Evolutionary conservation across 306 rosid genomes (phyloP), one percentile per base, ranked within the genome.

Genomic region (Canavalia ensiformis): DNA sequence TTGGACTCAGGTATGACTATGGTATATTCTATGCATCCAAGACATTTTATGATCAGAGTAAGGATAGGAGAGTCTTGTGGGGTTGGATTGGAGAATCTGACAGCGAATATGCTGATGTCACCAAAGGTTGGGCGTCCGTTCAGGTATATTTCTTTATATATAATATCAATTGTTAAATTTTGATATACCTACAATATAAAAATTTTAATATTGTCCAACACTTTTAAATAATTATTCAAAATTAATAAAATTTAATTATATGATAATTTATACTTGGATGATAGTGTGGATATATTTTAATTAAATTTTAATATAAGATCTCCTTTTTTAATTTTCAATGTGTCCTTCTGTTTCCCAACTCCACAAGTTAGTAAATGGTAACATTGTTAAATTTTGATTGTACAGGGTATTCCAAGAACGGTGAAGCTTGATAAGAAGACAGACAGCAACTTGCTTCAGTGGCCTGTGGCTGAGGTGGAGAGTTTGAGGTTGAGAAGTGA

Each of bases 31-130:
- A 95, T 28, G 99, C 99, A 1, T 95, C 99, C 72, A 95, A 95
- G 88, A 84, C 95, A 5, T 95, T 95, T 79, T 91, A 69, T 76
- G 99, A 95, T 57, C 88, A 83, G 42, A 83, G 54, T 4, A 88
- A 81, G 76, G 25, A 35, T 0, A 95, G 99, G 85, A 93, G 99
- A 77, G 78, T 95, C 5, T 86, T 95, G 89, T 95, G 99, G 99
- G 97, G 99, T 71, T 95, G 99, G 99, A 91, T 95, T 75, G 88
- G 90, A 8, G 99, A 95, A 68, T 88, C 97, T 1, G 99, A 95
- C 8, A 95, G 96, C 28, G 99, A 95, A 83, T 74, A 29, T 81
- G 91, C 97, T 41, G 99, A 95, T 81, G 78, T 93, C 3, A 45
- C 89, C 74, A 95, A 95, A 79, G 95, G 98, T 18, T 95, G 99